These are phyloP conservation scores for Dactylellina sp. DNA, from an alignment of 2,329 filamentous ascomycete genomes.

Conservation along the genomic window DNA sequence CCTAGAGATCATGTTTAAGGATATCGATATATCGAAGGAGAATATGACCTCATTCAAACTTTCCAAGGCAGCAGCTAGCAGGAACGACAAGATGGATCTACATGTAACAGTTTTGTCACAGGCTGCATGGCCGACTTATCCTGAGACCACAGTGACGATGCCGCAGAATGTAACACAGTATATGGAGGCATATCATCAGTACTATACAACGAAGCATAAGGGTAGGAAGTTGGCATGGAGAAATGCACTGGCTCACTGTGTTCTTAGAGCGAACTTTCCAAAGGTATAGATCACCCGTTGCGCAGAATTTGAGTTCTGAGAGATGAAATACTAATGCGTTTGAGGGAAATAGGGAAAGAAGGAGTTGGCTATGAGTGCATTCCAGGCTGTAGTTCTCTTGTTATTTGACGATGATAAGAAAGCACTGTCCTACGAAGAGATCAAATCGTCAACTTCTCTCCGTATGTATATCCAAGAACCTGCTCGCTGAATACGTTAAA, in stretches of 20 bases:
- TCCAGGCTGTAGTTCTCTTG: slow-evolving; percentile 89
- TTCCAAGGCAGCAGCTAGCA: slow-evolving; percentile 71
- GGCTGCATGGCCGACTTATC: slow-evolving; percentile 91
- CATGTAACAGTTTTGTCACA: slow-evolving; percentile 91
- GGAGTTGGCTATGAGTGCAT: slow-evolving; percentile 89
- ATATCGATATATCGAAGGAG: slow-evolving; percentile 91
- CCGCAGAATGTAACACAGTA: slow-evolving; percentile 80
- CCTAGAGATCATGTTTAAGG: slow-evolving; percentile 98
- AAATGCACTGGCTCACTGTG: slow-evolving; percentile 89
- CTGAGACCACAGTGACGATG: slow-evolving; percentile 79
- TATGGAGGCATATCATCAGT: slow-evolving; percentile 81
- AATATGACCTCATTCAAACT: slow-evolving; percentile 90
- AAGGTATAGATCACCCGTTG: slow-evolving; percentile 65
- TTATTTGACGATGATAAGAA: slow-evolving; percentile 78
- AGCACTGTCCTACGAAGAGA: slow-evolving; percentile 77
- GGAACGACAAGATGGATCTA: slow-evolving; percentile 73
- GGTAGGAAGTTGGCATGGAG: slow-evolving; percentile 91
- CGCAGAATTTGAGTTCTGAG: too few species aligned
- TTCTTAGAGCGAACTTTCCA: slow-evolving; percentile 82
- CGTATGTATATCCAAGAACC: slow-evolving; percentile 59
- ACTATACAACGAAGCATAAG: slow-evolving; percentile 90
- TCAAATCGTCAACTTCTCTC: slow-evolving; percentile 79
- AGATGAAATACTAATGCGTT: too few species aligned
- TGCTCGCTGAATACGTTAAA: background rate
- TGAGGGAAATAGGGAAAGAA: slow-evolving; percentile 71